Evolutionary conservation across 768 basidiomycete genomes (phyloP), one percentile per base, ranked within the genome.

Genomic region (Leucocoprinus birnbaumii): DNA sequence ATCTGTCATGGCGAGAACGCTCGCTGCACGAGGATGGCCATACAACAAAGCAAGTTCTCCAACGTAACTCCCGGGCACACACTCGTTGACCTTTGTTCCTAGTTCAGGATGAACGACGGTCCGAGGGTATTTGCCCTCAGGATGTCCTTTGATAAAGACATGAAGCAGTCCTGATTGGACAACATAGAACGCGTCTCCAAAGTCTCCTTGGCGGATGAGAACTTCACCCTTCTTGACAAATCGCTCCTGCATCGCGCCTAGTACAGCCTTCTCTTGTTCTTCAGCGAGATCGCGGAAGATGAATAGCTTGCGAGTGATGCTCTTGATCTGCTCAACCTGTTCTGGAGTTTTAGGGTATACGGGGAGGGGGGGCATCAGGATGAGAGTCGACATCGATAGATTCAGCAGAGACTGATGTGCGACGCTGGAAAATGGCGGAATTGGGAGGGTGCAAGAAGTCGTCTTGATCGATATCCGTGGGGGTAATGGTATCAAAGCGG

Each of bases 11-110:
- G 96, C 86, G 35, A 97, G 73, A 42, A 98, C 95, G 7, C 93
- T 94, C 14, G 97, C 97, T 18, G 94, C 93, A 27, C 97, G 91
- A 38, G 92, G 91, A 61, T 96, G 94, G 31, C 93, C 94, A 72
- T 99, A 96, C 96, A 99, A 98, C 61, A 99, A 74, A 26, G 97
- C 97, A 53, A 99, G 79, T 72, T 99, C 96, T 42, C 97, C 97
- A 58, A 98, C 98, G 42, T 89, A 94, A 56, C 80, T 84, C 3
- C 94, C 94, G 1, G 91, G 85, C 43, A 77, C 80, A 77, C 90
- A 94, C 56, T 91, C 89, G 50, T 86, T 83, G 1, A 98, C 97
- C 66, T 89, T 85, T 57, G 82, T 85, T 21, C 92, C 92, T 62
- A 85, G 85, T 57, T 83, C 79, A 3, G 84, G 78, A 59, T 92